These are phyloP conservation scores for Clavispora phyllophila DNA, from an alignment of 805 yeast species.

Conservation along the genomic window DNA sequence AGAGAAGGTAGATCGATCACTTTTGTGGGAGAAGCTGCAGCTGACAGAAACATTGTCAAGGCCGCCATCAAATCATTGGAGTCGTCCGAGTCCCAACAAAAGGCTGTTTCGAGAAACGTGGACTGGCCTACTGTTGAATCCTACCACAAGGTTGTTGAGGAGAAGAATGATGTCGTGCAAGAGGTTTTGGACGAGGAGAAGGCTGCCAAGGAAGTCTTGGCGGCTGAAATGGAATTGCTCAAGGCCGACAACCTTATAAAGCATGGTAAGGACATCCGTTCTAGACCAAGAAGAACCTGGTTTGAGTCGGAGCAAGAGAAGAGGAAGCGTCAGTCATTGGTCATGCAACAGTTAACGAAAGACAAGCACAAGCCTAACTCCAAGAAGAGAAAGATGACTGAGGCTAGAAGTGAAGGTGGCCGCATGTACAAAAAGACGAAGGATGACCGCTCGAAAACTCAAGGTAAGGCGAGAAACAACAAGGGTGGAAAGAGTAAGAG, in stretches of 20 bases:
- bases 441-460: conserved; percentile 48
- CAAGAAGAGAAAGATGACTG: conserved; percentile 68
- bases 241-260: conserved; percentile 82
- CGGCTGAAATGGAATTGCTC: conserved; percentile 85
- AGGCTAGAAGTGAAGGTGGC: conserved; percentile 41
- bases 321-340: conserved; percentile 35
- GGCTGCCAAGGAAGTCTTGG: conserved; percentile 75
- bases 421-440: conserved; percentile 79
- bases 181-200: conserved; percentile 87
- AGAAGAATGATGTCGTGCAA: conserved; percentile 55
- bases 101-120: conserved; percentile 85
- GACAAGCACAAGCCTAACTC: conserved; percentile 56
- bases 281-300: conserved; percentile 97
- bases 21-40: conserved; percentile 87
- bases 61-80: conserved; percentile 72
- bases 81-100: conserved; percentile 29
- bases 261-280: conserved; percentile 73
- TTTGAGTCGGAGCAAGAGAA: conserved; percentile 64
- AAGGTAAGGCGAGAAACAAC: conserved; percentile 14
- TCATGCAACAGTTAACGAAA: conserved; percentile 37
- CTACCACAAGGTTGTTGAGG: conserved; percentile 54
- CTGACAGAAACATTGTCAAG: conserved; percentile 86
- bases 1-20: conserved; percentile 91
- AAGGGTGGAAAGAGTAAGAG: conserved; percentile 8
- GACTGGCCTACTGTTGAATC: conserved; percentile 83